phyloP scores from a whole-genome alignment of 352 stramenopile species.

The Phytophthora foliorum region DNA sequence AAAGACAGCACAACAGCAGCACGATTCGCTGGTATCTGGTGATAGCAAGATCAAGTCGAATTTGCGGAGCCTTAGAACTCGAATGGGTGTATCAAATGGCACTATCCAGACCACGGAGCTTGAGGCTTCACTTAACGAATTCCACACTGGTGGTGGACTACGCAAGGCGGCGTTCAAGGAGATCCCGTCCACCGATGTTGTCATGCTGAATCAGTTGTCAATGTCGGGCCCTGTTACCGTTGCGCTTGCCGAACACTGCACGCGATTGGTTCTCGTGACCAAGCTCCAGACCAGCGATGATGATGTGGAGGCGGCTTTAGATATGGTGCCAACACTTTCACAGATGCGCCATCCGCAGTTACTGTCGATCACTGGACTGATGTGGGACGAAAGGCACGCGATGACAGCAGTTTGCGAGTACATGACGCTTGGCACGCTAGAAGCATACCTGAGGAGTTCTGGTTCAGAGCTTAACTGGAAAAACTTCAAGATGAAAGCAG shows the following conservation, averaged over 20 bases:
- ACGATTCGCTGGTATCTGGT: slow-evolving; percentile 31
- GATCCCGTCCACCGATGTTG: slow-evolving; percentile 53
- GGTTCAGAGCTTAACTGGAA: slow-evolving; percentile 64
- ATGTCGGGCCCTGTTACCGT: slow-evolving; percentile 59
- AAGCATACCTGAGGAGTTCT: slow-evolving; percentile 57
- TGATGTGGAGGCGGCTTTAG: slow-evolving; percentile 62
- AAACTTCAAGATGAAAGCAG: slow-evolving; percentile 84
- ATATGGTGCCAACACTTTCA: slow-evolving; percentile 65
- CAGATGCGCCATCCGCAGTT: slow-evolving; percentile 79
- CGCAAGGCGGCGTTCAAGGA: slow-evolving; percentile 71
- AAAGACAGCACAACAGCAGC: slow-evolving; percentile 47
- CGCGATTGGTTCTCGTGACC: slow-evolving; percentile 65
- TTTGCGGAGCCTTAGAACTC: slow-evolving; percentile 44
- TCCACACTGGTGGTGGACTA: slow-evolving; percentile 46
- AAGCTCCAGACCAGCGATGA: slow-evolving; percentile 65
- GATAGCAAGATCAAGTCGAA: slow-evolving; percentile 59
- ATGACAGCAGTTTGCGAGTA: slow-evolving; percentile 78
- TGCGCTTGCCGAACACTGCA: slow-evolving; percentile 53
- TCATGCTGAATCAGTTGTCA: slow-evolving; percentile 52
- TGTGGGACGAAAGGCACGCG: slow-evolving; percentile 66
- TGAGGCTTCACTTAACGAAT: slow-evolving; percentile 51
- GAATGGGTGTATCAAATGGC: slow-evolving; percentile 29
- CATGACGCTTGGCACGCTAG: slow-evolving; percentile 77
- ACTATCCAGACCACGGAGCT: slow-evolving; percentile 39
- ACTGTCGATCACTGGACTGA: slow-evolving; percentile 65